Conservation (phyloP, 1,284 basidiomycete species). For the Boletus austroedulis region DNA sequence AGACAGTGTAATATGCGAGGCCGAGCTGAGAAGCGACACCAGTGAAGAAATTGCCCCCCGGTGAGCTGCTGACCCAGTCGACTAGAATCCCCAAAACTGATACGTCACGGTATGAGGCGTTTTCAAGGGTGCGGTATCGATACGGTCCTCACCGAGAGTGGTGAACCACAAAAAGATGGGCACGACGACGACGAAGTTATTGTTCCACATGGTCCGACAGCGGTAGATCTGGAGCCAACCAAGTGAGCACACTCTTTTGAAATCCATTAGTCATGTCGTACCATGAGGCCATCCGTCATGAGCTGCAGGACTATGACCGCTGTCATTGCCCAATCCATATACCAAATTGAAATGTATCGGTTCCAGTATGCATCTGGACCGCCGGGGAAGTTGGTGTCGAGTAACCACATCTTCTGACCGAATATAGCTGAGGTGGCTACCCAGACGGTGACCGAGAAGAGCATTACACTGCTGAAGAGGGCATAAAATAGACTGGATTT, state of each 20-base stretch:
- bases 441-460: constrained; percentile 24
- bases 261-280: constrained; percentile 1
- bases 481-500: constrained; percentile 16
- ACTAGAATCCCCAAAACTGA: constrained; percentile 21
- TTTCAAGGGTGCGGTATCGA: too few species aligned
- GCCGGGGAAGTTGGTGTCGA: constrained; percentile 10
- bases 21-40: constrained; percentile 13
- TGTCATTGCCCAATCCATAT: constrained; percentile 15
- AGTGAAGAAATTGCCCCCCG: constrained; percentile 19
- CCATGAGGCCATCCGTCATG: constrained; percentile 32
- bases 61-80: constrained; percentile 8
- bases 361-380: constrained; percentile 16
- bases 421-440: constrained; percentile 10
- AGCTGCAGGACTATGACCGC: constrained; percentile 19
- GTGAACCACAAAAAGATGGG: constrained; percentile 25
- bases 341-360: constrained; percentile 17
- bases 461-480: constrained; percentile 22
- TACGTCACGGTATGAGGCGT: background rate
- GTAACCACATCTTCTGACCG: constrained; percentile 24
- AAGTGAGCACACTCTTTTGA: background rate
- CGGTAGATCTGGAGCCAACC: constrained; percentile 22
- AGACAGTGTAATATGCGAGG: constrained; percentile 21
- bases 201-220: constrained; percentile 19
- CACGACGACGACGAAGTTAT: constrained; percentile 1
- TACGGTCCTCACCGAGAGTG: constrained; percentile 20